Base-by-base conservation (phyloP, 1,284 basidiomycete species). In the Boletellus sp. region DNA sequence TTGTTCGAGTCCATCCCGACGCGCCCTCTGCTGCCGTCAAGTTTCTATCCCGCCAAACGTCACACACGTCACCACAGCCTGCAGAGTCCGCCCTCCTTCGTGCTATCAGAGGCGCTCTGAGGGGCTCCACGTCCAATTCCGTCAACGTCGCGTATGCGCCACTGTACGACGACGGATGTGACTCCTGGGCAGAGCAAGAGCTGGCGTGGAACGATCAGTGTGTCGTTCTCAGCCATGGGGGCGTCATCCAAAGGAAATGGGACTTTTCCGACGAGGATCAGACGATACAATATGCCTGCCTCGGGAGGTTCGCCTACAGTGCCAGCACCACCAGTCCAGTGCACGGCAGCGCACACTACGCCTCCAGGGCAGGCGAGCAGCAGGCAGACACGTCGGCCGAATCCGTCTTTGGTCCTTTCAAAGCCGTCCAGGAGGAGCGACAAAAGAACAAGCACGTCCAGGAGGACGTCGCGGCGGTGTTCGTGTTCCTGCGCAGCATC, bases 401-500 rank as follows among this genome's bases (percentile, higher is more conserved):
- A 63, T 44, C 60, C 60, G 79, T 83, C 0, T 86, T 86, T 63
- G 82, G 83, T 3, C 85, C 85, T 1, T 86, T 86, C 58, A 70
- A 72, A 41, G 37, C 58, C 6, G 39, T 55, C 16, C 64, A 60
- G 37, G 50, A 65, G 61, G 44, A 70, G 61, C 55, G 62, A 53
- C 45, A 65, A 70, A 51, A 60, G 62, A 50, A 66, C 69, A 58
- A 58, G 16, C 63, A 63, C 39, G 57, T 59, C n/a, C 56, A 60
- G 11, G 64, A 64, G 32, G 68, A 71, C 64, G 82, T 74, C 66
- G 76, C 62, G 53, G 86, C 81, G 2, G 76, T 92, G 2, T 91
- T 90, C 63, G 76, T 96, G 38, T 91, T 95, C 62, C 72, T 94
- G 19, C 79, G 87, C 37, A 85, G 81, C 59, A 79, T 86, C 28